A percentile compares a stretch with the other conserved stretches of the same genome.
These are phyloP conservation scores for Areca catechu DNA, from an alignment of 176 grass and related monocot genomes.

Conservation along the genomic window DNA sequence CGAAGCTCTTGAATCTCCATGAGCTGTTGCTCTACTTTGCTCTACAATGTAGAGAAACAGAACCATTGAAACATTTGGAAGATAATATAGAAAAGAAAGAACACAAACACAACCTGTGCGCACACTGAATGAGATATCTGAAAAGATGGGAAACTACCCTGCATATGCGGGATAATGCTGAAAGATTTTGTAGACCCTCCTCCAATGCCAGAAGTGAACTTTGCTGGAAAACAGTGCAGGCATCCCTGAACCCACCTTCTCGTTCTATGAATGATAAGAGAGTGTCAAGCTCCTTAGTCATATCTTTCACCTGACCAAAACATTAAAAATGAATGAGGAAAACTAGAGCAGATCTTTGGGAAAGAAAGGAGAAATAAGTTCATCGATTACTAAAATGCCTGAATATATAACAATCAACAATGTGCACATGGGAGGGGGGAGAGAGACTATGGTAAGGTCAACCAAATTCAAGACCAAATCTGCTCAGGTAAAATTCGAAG, in stretches of 20 bases:
- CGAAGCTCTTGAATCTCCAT: slow-evolving; percentile 66
- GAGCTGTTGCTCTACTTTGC: slow-evolving; percentile 53
- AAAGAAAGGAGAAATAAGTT: too few species aligned
- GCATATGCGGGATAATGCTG: slow-evolving; percentile 50
- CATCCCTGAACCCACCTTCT: slow-evolving; percentile 75
- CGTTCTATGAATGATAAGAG: slow-evolving; percentile 65
- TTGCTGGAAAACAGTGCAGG: slow-evolving; percentile 67
- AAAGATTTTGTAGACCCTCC: slow-evolving; percentile 51
- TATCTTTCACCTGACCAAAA: slow-evolving; percentile 53
- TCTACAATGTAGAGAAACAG: slow-evolving; percentile 46
- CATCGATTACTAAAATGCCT: too few species aligned
- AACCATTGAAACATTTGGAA: slow-evolving; percentile 11
- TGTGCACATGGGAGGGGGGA: too few species aligned
- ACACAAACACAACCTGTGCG: slow-evolving; percentile 1
- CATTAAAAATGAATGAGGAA: background rate
- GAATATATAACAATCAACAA: too few species aligned
- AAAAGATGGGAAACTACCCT: slow-evolving; percentile 32
- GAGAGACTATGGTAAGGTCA: too few species aligned
- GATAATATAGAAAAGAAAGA: slow-evolving; percentile 10
- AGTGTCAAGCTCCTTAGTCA: slow-evolving; percentile 66
- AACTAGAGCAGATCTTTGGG: too few species aligned
- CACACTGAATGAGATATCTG: too few species aligned
- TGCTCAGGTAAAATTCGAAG: too few species aligned
- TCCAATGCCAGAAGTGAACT: slow-evolving; percentile 45
- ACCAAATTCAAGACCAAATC: too few species aligned